A percentile compares a stretch with the other conserved stretches of the same genome.
Evolutionary conservation across 331 rosid genomes (phyloP).

Genomic region (Pyracantha coccinea): DNA sequence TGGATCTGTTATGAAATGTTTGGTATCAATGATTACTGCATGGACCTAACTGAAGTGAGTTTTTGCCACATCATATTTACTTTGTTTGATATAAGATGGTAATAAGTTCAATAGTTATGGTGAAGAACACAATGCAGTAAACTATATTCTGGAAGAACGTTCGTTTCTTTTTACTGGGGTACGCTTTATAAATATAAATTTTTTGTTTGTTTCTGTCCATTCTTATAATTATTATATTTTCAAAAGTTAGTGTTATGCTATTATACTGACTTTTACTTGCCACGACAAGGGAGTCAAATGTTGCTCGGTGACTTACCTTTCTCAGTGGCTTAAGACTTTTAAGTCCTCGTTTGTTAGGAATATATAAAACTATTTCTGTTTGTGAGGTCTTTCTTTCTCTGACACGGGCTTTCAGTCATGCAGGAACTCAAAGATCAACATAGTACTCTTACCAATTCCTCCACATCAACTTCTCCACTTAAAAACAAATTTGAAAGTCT

Average conservation of each 20-base stretch:
- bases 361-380: not conserved
- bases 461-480: conserved; percentile 20
- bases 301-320: not conserved
- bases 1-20: not conserved
- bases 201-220: not conserved
- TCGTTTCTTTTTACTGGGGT: not conserved
- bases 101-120: not conserved
- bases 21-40: not conserved
- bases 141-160: not conserved
- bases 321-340: not conserved
- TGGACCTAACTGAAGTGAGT: not conserved
- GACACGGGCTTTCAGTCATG: conserved; percentile 35
- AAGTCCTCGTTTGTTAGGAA: not conserved
- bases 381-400: conserved; percentile 7
- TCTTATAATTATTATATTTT: not conserved
- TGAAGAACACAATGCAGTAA: not conserved
- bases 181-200: not conserved
- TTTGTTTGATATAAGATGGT: not conserved
- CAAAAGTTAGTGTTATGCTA: not conserved
- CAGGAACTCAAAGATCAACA: conserved; percentile 32
- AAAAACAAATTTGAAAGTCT: conserved; percentile 42
- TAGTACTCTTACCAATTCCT: conserved; percentile 13
- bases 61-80: not conserved
- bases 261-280: not conserved
- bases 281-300: not conserved